Conservation (phyloP, 116 monocot species). For the Phalaenopsis hybrid region DNA sequence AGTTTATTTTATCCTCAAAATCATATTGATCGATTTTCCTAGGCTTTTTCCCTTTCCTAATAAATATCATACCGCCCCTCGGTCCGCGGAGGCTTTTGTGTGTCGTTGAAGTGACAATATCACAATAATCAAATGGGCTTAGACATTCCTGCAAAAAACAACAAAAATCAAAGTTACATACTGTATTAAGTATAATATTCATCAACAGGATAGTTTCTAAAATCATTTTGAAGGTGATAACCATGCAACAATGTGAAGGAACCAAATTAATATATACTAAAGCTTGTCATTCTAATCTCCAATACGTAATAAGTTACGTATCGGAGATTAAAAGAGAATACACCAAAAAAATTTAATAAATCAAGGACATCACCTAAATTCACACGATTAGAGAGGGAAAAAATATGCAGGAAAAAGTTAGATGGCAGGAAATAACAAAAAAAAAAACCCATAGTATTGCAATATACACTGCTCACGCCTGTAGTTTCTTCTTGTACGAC, state of each 20-base stretch:
- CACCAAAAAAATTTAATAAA: not conserved
- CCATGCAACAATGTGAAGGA: not conserved
- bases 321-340: too few species aligned
- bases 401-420: too few species aligned
- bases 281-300: too few species aligned
- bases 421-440: too few species aligned
- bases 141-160: conserved; percentile 51
- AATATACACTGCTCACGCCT: too few species aligned
- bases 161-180: not conserved
- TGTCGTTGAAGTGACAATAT: conserved; percentile 87
- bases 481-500: too few species aligned
- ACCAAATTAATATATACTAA: not conserved
- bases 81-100: conserved; percentile 86
- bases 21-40: conserved; percentile 58
- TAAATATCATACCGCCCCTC: conserved; percentile 84
- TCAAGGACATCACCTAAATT: too few species aligned
- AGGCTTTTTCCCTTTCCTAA: conserved; percentile 53
- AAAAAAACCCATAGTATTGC: too few species aligned
- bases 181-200: not conserved
- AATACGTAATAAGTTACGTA: too few species aligned
- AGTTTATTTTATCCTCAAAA: conserved; percentile 77
- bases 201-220: not conserved
- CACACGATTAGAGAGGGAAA: too few species aligned
- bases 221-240: not conserved
- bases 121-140: conserved; percentile 76